Evolutionary conservation across 495 filamentous ascomycete species (phyloP), one percentile per base, ranked within the genome.

Genomic region (Staphylotrichum tortipilum): DNA sequence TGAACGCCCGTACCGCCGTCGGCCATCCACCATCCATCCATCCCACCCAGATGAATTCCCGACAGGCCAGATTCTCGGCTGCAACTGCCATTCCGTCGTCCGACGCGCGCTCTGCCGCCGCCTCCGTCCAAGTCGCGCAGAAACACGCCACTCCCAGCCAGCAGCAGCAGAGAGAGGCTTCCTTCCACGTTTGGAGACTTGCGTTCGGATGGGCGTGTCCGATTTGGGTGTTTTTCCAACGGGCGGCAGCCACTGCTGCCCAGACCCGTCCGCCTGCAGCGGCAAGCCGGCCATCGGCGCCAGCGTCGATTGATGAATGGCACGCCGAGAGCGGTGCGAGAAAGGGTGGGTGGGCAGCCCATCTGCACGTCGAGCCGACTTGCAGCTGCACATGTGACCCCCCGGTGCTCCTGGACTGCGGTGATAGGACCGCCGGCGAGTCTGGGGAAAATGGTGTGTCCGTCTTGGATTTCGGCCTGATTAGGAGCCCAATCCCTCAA

Each of bases 381-480:
- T 66, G 65, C 63, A 68, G 61, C 51, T 66, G 63, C 57, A 62
- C 60, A 58, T 64, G 54, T 62, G 58, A 66, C 59, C 60, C 60
- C 48, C 62, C 53, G 24, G 49, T 41, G 53, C 41, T 57, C 54
- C 48, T 55, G 55, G 43, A 49, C 53, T 24, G 56, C 51, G 39
- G 53, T 57, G 58, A 65, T 63, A 65, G 60, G 62, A 39, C 53
- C n/a, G n/a, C n/a, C 50, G 35, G 38, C 47, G 43, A 28, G 24
- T 56, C 57, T 59, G 54, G 62, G 59, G 59, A 60, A 62, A 38
- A 28, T 21, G 42, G n/a, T n/a, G n/a, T n/a, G n/a, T n/a, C 26
- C 33, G 17, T 22, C 35, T 40, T 31, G 23, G 37, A 52, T 51
- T 52, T 52, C 48, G 43, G 35, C 53, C 48, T 43, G 31, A 50